These are phyloP conservation scores for Serendipita sp. DNA, from an alignment of 768 basidiomycete genomes.

Conservation along the genomic window DNA sequence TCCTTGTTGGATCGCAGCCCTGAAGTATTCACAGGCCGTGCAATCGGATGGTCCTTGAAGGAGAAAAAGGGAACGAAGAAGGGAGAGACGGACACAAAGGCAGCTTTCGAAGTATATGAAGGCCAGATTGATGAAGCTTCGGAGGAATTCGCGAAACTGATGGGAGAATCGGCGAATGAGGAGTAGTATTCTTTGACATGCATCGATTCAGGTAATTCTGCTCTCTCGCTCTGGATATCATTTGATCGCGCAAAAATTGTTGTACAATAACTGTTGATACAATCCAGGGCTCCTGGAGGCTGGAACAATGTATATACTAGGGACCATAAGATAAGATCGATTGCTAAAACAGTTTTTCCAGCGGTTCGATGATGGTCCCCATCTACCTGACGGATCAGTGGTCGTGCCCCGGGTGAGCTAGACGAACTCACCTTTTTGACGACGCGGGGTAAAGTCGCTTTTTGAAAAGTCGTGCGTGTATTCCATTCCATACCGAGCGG, in stretches of 20 bases:
- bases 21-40: constrained; percentile 54
- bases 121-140: constrained; percentile 46
- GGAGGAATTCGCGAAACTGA: constrained; percentile 53
- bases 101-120: constrained; percentile 64
- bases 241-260: not conserved
- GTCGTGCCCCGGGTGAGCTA: no score
- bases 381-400: constrained; percentile 12
- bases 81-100: constrained; percentile 24
- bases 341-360: constrained; percentile 35
- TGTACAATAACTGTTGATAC: not conserved
- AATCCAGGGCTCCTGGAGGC: not conserved
- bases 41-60: constrained; percentile 56
- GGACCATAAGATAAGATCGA: not conserved
- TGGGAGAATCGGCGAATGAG: constrained; percentile 26
- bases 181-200: constrained; percentile 10
- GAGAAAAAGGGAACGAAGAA: constrained; percentile 14
- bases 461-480: constrained; percentile 69
- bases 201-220: not conserved
- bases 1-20: constrained; percentile 65
- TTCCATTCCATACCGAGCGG: constrained; percentile 92
- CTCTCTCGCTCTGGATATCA: not conserved
- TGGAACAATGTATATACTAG: not conserved
- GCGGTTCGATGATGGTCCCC: constrained; percentile 42
- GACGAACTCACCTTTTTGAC: constrained; percentile 57
- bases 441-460: constrained; percentile 68